Conservation (phyloP, 441 rosid genomes). For the Gossypium davidsonii region DNA sequence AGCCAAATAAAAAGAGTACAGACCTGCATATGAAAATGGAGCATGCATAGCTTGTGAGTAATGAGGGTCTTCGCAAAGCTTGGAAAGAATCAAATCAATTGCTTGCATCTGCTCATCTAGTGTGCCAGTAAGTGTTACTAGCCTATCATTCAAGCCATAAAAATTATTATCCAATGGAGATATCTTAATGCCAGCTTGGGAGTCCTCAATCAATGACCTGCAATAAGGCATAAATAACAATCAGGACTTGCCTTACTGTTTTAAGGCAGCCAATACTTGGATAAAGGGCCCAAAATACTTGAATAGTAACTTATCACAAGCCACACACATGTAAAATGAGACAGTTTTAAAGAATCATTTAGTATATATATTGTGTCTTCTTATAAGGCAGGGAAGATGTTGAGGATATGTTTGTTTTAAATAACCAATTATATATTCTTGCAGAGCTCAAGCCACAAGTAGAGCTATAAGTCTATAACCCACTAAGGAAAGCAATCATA, state of each 20-base stretch:
- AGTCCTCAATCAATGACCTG: constrained; percentile 95
- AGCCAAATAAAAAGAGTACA: constrained; percentile 15
- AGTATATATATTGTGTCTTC: background rate
- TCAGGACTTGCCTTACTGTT: constrained; percentile 1
- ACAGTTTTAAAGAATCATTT: background rate
- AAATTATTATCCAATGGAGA: constrained; percentile 84
- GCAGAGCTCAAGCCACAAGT: constrained; percentile 4
- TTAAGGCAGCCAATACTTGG: background rate
- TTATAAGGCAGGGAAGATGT: background rate
- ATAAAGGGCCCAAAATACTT: background rate
- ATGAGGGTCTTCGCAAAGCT: constrained; percentile 80
- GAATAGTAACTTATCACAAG: background rate
- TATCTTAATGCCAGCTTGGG: constrained; percentile 92
- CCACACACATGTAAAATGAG: background rate
- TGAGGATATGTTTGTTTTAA: background rate
- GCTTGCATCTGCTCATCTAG: constrained; percentile 92
- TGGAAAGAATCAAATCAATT: constrained; percentile 74
- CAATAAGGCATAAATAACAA: constrained; percentile 15
- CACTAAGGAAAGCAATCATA: background rate
- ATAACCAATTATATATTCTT: background rate
- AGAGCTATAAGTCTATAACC: background rate
- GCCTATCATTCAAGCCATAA: constrained; percentile 87
- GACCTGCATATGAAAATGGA: constrained; percentile 93
- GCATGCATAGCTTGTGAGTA: constrained; percentile 74
- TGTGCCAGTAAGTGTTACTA: constrained; percentile 82